Evolutionary conservation across 306 rosid species (phyloP).

Genomic region (Trichosanthes cucumerina): DNA sequence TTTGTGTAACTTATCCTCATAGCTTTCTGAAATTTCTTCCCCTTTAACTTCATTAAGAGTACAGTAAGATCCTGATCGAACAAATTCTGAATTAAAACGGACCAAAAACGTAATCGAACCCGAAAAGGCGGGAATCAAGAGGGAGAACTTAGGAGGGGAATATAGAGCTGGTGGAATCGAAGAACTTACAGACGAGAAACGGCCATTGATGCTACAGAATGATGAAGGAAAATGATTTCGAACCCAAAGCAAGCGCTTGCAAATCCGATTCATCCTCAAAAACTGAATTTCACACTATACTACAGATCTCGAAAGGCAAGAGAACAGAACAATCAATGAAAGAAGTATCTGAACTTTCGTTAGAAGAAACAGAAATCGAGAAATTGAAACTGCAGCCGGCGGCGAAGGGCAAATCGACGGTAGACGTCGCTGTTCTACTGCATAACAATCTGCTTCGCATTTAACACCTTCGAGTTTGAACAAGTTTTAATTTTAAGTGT

Average conservation of each 20-base stretch:
- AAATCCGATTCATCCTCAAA: conserved; percentile 4
- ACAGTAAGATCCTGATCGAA: neutral
- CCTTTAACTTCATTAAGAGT: neutral
- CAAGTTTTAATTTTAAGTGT: no score
- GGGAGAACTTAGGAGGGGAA: neutral
- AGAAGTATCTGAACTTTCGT: neutral
- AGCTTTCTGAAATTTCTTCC: neutral
- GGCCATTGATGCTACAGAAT: neutral
- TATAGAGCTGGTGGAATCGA: neutral
- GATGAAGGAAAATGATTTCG: neutral
- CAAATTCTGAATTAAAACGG: neutral
- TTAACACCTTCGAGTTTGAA: neutral
- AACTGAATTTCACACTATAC: neutral
- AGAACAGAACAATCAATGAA: neutral
- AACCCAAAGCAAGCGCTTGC: neutral
- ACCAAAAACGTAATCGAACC: neutral
- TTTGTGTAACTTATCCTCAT: conserved; percentile 29
- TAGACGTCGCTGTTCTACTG: neutral
- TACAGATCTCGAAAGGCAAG: neutral
- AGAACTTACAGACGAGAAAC: conserved; percentile 9
- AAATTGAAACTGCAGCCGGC: neutral
- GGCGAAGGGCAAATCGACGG: neutral
- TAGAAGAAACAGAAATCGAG: neutral
- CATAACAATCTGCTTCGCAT: neutral
- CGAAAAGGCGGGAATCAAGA: neutral